Evolutionary conservation across 352 stramenopile genomes (phyloP), one percentile per base, ranked within the genome.

Genomic region (Pilasporangium apinafurcum): DNA sequence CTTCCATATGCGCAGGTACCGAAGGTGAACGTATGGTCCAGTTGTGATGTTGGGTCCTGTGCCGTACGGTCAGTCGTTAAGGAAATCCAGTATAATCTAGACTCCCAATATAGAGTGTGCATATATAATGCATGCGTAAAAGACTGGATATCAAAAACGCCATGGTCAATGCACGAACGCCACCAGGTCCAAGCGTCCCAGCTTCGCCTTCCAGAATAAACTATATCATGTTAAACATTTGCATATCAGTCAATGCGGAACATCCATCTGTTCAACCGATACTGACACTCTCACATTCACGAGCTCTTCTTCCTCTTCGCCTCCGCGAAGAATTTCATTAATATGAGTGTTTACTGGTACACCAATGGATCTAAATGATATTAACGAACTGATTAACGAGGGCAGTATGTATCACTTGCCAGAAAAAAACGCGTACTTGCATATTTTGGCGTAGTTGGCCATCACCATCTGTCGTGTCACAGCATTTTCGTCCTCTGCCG

Each of bases 1-100:
- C 42, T 86, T 83, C 80, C 80, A 92, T 20, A 92, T 77, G 24
- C 77, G 80, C 45, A 90, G 82, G 55, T 79, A 89, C 8, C 69
- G 65, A 12, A 92, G 47, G 17, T 83, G 72, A 22, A 51, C 61
- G 49, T 90, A 92, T 24, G 73, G 63, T 1, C 75, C 77, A 12
- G 59, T 76, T 13, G 53, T 73, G 51, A 83, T 77, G n/a, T 66
- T 66, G 52, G 75, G 80, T 13, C 74, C 76, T 45, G 65, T 44
- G 28, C 74, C 76, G 78, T 90, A 30, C 42, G 62, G 5, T 10
- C 17, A 56, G 35, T 39, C 7, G 59, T 89, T 48, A 89, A 83
- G 65, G 66, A 76, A 24, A 55, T n/a, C n/a, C n/a, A n/a, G n/a
- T n/a, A n/a, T n/a, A n/a, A n/a, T n/a, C n/a, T n/a, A n/a, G n/a